Evolutionary conservation across 768 basidiomycete species (phyloP).

Genomic region (Mycena floridula): DNA sequence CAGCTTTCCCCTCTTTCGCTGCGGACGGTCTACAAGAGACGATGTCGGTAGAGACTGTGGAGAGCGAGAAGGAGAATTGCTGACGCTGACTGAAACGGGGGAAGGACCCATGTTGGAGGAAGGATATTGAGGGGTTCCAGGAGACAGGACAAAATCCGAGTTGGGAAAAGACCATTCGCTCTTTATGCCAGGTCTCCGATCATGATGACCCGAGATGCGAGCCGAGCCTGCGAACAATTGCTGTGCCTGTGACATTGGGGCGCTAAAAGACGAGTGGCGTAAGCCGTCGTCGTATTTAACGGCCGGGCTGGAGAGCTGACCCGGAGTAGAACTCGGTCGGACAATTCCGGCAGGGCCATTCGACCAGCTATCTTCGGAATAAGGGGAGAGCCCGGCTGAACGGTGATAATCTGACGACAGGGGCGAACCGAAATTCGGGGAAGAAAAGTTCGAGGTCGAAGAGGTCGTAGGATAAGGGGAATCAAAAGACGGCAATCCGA

Average conservation of each 20-base stretch:
- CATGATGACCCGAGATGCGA: conserved; percentile 67
- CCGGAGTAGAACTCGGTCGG: conserved; percentile 64
- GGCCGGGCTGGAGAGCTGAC: conserved; percentile 45
- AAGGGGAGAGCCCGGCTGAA: conserved; percentile 36
- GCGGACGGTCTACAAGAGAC: conserved; percentile 67
- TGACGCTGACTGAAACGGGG: conserved; percentile 13
- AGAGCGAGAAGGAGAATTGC: conserved; percentile 48
- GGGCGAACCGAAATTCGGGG: conserved; percentile 39
- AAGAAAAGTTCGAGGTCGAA: conserved; percentile 43
- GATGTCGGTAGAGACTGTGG: conserved; percentile 47
- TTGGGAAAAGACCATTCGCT: conserved; percentile 68
- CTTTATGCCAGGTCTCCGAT: conserved; percentile 60
- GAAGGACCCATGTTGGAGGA: conserved; percentile 39
- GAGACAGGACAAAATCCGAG: conserved; percentile 49
- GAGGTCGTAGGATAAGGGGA: conserved; percentile 47
- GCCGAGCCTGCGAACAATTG: conserved; percentile 63
- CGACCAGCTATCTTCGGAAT: conserved; percentile 53
- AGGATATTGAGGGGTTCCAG: conserved; percentile 28
- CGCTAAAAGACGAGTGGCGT: conserved; percentile 64
- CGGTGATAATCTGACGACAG: conserved; percentile 42
- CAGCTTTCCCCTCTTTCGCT: conserved; percentile 80
- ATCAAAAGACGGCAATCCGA: conserved; percentile 34
- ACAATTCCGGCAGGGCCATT: conserved; percentile 49
- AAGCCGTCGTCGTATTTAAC: conserved; percentile 68
- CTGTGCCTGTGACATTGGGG: conserved; percentile 49